phyloP scores from a whole-genome alignment of 331 rosid species.

The Quercus tomentella region DNA sequence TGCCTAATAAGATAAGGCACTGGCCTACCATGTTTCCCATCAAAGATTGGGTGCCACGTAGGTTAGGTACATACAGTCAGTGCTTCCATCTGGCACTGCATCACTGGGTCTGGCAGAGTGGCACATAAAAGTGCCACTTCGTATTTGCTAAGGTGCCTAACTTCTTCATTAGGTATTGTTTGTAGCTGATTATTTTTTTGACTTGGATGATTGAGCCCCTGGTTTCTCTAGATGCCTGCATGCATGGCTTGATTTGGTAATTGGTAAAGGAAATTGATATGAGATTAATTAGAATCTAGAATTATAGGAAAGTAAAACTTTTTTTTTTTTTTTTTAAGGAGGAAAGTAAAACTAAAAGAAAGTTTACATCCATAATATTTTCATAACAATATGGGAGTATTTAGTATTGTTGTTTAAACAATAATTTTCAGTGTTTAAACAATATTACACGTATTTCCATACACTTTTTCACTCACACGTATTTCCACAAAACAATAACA shows the following conservation, averaged over 20 bases:
- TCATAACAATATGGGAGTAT: no score
- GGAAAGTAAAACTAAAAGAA: no score
- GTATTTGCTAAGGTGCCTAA: neutral
- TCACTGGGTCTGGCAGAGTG: neutral
- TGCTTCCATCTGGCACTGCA: conserved; percentile 12
- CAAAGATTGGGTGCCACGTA: conserved; percentile 16
- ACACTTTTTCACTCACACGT: no score
- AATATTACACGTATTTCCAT: no score
- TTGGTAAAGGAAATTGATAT: neutral
- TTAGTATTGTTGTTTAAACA: no score
- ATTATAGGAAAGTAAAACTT: neutral
- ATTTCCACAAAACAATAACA: no score
- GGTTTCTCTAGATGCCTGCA: neutral
- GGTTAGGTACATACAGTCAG: conserved; percentile 6
- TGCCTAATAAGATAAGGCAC: neutral
- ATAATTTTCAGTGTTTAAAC: no score
- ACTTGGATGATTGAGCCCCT: neutral
- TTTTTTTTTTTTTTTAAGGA: no score
- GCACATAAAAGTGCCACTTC: neutral
- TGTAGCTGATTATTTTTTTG: neutral
- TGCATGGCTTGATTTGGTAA: no score
- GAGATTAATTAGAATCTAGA: neutral
- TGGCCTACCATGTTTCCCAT: neutral
- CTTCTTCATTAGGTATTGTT: neutral
- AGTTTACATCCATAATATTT: rapidly evolving